Base-by-base conservation (phyloP, 164 flowering plant genomes). In the Nymphaea thermarum region DNA sequence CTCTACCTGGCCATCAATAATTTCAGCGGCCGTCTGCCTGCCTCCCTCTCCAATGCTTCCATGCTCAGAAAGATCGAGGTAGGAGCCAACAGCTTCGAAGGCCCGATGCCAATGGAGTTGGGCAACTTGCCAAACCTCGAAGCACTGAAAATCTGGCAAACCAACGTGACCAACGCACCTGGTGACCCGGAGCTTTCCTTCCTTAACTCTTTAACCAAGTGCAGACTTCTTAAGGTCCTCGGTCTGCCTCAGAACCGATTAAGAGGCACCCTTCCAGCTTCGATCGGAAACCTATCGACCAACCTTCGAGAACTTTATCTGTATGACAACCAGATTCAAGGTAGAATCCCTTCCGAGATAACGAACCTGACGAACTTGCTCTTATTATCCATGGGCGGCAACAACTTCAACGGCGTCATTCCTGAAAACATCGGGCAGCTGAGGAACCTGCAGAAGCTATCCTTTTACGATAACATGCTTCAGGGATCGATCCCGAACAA, bases 391-490 rank as follows among this genome's bases (percentile, higher is more conserved):
- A 6, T 47, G 55, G 55, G 55, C 5, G 2, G 55, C 12, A 47
- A 47, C 55, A 47, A 12, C 7, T 12, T 47, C 55, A 47, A 4
- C 5, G 55, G 55, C 11, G 12, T 25, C 36, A 47, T 47, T 6
- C 55, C 5, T 12, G 55, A 12, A 12, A 47, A 3, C 12, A 47
- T 4, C 12, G 55, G 55, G 12, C 2, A 12, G 12, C 55, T 47
- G 55, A 47, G 55, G 12, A 47, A 47, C 4, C 55, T 47, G 36
- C 36, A 77, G 42, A 74, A 77, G 66, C 43, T 77, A n/a, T 66
- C 43, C 44, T 67, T 77, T 51, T 74, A 74, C 3, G 74, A 77
- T 62, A 77, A 77, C 62, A 74, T 77, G 16, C 67, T 77, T 42
- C n/a, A 67, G 6, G 75, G 75, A 61, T 71, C 55, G 67, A 74